A percentile compares a stretch with the other conserved stretches of the same genome.
Conservation (phyloP, 2,329 filamentous ascomycete genomes). For the Huntiella savannae region DNA sequence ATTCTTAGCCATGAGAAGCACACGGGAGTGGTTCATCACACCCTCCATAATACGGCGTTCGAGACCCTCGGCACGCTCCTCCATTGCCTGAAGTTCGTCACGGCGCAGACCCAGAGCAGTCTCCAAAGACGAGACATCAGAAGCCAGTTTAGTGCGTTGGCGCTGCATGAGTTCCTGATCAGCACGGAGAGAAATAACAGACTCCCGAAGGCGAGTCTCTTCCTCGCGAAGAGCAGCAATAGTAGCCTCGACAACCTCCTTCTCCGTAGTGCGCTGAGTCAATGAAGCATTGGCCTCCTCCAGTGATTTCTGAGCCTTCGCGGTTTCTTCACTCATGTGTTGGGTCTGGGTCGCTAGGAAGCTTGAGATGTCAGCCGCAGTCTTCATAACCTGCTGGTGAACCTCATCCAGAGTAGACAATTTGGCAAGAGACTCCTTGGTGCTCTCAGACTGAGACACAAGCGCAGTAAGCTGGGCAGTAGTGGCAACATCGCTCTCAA, state of each 20-base stretch:
- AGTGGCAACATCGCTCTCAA: slow-evolving; percentile 16
- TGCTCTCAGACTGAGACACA: slow-evolving; percentile 38
- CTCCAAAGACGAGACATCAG: slow-evolving; percentile 78
- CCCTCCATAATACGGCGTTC: slow-evolving; percentile 88
- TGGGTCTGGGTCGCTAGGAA: slow-evolving; percentile 64
- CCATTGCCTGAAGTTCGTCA: slow-evolving; percentile 83
- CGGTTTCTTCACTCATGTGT: slow-evolving; percentile 56
- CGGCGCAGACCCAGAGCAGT: slow-evolving; percentile 75
- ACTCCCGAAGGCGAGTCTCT: slow-evolving; percentile 32
- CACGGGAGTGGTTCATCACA: slow-evolving; percentile 86
- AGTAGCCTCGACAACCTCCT: slow-evolving; percentile 39
- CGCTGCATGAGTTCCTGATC: slow-evolving; percentile 59
- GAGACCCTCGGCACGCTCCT: slow-evolving; percentile 66
- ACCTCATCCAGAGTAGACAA: slow-evolving; percentile 54
- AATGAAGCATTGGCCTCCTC: slow-evolving; percentile 66
- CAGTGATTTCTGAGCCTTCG: slow-evolving; percentile 58
- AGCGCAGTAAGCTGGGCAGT: slow-evolving; percentile 17
- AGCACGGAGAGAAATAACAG: slow-evolving; percentile 37
- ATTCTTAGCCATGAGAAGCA: slow-evolving; percentile 60
- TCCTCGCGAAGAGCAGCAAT: slow-evolving; percentile 32
- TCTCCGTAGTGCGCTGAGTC: slow-evolving; percentile 52
- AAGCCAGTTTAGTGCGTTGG: slow-evolving; percentile 62
- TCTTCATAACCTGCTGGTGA: slow-evolving; percentile 68
- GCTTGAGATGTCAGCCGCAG: slow-evolving; percentile 63
- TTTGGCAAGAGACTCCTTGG: slow-evolving; percentile 52